Base-by-base conservation (phyloP, 768 basidiomycete species). In the Vararia minispora region DNA sequence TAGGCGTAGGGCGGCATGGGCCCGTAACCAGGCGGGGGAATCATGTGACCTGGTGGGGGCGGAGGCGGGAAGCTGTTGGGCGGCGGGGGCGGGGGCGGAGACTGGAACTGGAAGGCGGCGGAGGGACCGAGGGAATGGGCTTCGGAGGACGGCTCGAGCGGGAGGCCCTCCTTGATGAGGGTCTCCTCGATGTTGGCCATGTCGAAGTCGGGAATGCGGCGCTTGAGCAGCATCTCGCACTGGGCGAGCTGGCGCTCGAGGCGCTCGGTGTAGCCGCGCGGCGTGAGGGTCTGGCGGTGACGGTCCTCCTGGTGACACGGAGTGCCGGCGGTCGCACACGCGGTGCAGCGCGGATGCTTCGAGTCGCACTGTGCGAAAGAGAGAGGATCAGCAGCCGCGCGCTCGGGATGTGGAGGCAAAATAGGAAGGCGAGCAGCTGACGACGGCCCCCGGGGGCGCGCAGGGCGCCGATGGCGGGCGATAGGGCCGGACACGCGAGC, bases 231-330 rank as follows among this genome's bases (percentile, higher is more conserved):
- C 13, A 78, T 78, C 44, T 77, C 74, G 52, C 85, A 88, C 46
- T 85, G 81, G 1, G 71, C 65, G 34, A 90, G 71, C 63, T 85
- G 79, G 47, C 75, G 72, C 63, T 90, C 87, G 56, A 90, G 61
- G 44, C 70, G 79, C 54, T 88, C 86, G 0, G 83, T 80, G 58
- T 89, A 79, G 25, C 86, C 87, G 28, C 87, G 69, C 2, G 81
- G 82, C 35, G 85, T 88, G 51, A 90, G 72, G 1, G 81, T 86
- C 69, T 88, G 83, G 28, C 86, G 67, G 59, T 90, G 85, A 33
- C 87, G 66, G 63, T 90, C 87, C 53, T 90, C 87, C 56, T 90
- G 87, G 53, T 88, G 77, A 63, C 87, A 90, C 29, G 70, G 57
- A 0, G 79, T 80, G 48, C 79, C 79, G 0, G 86, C 83, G 7